phyloP scores from a whole-genome alignment of 805 yeast species.

The Barnettozyma wickerhamii region DNA sequence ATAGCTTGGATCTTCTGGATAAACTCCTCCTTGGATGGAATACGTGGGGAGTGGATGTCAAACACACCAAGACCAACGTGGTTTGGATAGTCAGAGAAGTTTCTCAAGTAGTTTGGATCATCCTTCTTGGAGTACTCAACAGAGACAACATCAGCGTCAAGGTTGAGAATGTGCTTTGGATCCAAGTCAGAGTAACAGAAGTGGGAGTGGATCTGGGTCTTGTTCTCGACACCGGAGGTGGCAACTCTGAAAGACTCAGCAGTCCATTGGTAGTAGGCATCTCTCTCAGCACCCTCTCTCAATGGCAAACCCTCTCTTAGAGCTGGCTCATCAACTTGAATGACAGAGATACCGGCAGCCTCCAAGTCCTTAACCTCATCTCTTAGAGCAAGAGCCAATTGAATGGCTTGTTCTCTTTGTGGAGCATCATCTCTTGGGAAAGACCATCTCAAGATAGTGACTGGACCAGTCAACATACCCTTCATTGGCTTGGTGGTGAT shows the following conservation, averaged over 20 bases:
- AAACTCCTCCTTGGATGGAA: conserved; percentile 97
- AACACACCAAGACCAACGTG: conserved; percentile 99
- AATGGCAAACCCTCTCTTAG: conserved; percentile 99
- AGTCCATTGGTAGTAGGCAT: conserved; percentile 96
- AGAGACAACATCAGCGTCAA: conserved; percentile 99
- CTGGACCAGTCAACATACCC: conserved; percentile 99
- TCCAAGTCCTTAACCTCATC: conserved; percentile 98
- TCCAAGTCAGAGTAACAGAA: conserved; percentile 99
- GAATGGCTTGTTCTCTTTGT: conserved; percentile 90
- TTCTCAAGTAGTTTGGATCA: conserved; percentile 96
- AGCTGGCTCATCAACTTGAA: conserved; percentile 99
- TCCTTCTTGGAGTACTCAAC: conserved; percentile 99
- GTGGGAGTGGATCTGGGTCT: conserved; percentile 98
- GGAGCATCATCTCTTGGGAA: conserved; percentile 99
- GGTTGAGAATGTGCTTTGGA: conserved; percentile 98
- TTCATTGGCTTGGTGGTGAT: conserved; percentile 93
- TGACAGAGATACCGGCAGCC: conserved; percentile 95
- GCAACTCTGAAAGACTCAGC: conserved; percentile 99
- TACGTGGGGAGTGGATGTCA: conserved; percentile 99
- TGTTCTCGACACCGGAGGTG: conserved; percentile 93
- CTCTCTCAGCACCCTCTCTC: conserved; percentile 96
- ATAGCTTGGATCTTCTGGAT: conserved; percentile 89
- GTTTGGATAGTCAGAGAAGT: conserved; percentile 98
- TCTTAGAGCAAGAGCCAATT: conserved; percentile 95
- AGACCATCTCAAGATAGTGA: conserved; percentile 99